Evolutionary conservation across 352 stramenopile genomes (phyloP), one percentile per base, ranked within the genome.

Genomic region (Peronosclerospora sorghi): DNA sequence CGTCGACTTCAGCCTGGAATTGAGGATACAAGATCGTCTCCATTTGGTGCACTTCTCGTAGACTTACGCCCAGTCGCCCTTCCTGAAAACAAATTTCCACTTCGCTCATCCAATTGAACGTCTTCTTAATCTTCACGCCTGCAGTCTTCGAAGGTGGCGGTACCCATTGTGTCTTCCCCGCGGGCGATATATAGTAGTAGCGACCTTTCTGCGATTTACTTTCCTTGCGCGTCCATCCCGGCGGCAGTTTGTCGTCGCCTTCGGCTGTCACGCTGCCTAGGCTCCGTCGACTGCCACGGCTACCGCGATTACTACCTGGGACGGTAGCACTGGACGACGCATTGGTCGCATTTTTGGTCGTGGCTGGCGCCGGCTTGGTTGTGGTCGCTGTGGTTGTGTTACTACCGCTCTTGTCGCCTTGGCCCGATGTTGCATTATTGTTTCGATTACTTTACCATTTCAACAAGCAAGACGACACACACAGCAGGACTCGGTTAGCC

Each of bases 1-100:
- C 80, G 48, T 93, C 80, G 13, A 93, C 78, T 51, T 93, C 80
- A n/a, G 80, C 80, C 43, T 93, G 80, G 53, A 93, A 89, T 60
- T 87, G 70, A 48, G 73, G 51, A 58, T 88, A 89, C 59, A 80
- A 59, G 23, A 86, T 85, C 20, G 62, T 78, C 35, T 85, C 73
- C 54, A 82, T 63, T 40, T 87, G 73, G 51, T 73, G 58, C 23
- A 90, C 78, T 29, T 87, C 75, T 6, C 77, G 51, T 6, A 93
- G 57, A 60, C 75, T 90, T 48, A 93, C 77, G n/a, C 80, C 80
- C 1, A 93, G 62, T 3, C 77, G 63, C 6, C 72, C 75, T 17
- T 89, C 74, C 23, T 77, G 71, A 45, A 93, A 93, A 50, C 84
- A 77, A 45, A 93, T 89, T 41, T 93, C 80, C 51, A 90, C 78